Base-by-base conservation (phyloP, 2,329 filamentous ascomycete genomes). In the Hypoxylon sp. region DNA sequence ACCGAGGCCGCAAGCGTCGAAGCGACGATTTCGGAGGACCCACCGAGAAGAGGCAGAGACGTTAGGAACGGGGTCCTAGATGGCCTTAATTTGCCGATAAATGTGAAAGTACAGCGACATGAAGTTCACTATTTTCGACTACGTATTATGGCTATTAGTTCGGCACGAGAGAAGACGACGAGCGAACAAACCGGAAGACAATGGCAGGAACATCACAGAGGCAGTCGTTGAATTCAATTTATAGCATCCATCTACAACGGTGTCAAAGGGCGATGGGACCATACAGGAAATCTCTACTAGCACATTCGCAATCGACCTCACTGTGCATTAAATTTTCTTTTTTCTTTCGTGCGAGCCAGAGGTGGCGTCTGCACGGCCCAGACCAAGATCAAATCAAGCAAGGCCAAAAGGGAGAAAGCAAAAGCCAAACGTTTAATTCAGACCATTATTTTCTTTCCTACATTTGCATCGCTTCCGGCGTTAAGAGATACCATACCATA, bases 21-120 rank as follows among this genome's bases (percentile, higher is more conserved):
- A 85, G 83, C 68, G 84, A 86, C 64, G 85, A 85, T 53, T 81
- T 80, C 60, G 70, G 63, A 46, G 71, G 72, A 45, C 71, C 74
- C 33, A 64, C 55, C 61, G 85, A 87, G 65, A 88, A 88, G 80
- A 80, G 85, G 74, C 80, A 78, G 67, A 81, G 85, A 75, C 85
- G 80, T 74, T 75, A 76, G 70, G 11, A 33, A 30, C 61, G 65
- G 54, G 52, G 52, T 67, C 56, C n/a, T 22, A 20, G 16, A 54
- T n/a, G 44, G 40, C 68, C 58, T 48, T 61, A 9, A 44, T 70
- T 63, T 51, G 64, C 55, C 61, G 30, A 22, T 16, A 11, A 26
- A 33, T 60, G 65, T 64, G 61, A 67, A 26, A 60, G 32, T 50
- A 52, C 48, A 56, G 49, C 60, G 51, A 61, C 56, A 24, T n/a